Evolutionary conservation across 331 rosid genomes (phyloP), one percentile per base, ranked within the genome.

Genomic region (Stylosanthes scabra): DNA sequence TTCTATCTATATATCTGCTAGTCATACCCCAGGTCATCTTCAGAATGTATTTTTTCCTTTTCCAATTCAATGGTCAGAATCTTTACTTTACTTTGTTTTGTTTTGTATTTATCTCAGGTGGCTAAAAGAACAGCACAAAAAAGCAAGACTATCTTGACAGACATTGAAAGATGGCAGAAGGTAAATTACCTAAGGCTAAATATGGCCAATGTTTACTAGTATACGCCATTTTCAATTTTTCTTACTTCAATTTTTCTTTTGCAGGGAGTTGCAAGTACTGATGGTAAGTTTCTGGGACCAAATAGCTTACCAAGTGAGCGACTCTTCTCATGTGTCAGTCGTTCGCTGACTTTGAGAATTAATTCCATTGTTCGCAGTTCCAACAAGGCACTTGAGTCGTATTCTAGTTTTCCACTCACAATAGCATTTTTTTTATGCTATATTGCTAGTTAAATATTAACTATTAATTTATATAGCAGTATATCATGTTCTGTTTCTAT

Each of bases 91-190:
- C 37, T 62, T 41, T 56, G 7, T 61, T 64, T 71, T 25, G 64
- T 59, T 80, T 76, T 59, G 44, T 79, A 13, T 14, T 77, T 76
- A 68, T 84, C 46, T 83, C 86, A 95, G 99, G 98, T 87, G 73
- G 98, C 98, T 58, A 95, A 92, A 86, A 87, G 80, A 86, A 95
- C 98, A n/a, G 97, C 99, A 27, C 97, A 90, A 72, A 92, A 73
- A 77, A 90, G 97, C 52, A 91, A 86, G 85, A 88, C 86, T 45
- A 87, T 90, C 75, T 79, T 95, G 90, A 92, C 97, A 60, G 99
- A 95, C 67, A 86, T 92, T 72, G 97, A 95, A 84, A 80, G 99
- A 79, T 88, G 99, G 98, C 99, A 95, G 87, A 95, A 95, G 97
- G 99, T 95, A 83, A 59, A 27, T 7, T 40, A 15, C 54, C 14